Base-by-base conservation (phyloP, 495 filamentous ascomycete genomes). In the Hapsidospora chrysogenum region DNA sequence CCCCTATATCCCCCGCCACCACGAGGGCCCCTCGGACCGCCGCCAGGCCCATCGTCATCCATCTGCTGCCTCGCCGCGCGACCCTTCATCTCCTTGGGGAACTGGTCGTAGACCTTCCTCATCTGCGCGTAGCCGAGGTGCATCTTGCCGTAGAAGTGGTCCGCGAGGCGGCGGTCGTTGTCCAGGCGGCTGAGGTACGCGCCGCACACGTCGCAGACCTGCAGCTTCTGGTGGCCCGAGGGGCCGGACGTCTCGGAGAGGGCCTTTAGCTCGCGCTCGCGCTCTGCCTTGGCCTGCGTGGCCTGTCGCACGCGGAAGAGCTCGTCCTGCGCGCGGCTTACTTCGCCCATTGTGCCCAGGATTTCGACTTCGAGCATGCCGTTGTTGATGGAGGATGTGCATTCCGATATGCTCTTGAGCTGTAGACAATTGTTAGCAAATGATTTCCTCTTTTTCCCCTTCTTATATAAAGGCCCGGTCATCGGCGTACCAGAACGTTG, bases 91-190 rank as follows among this genome's bases (percentile, higher is more conserved):
- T 97, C 89, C 56, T 82, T 82, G 37, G 77, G 77, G 37, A 97
- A 68, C n/a, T 66, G 61, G 42, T 93, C 89, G 45, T 65, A 80
- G 9, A 80, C 85, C 64, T 82, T 89, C 42, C 89, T 72, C 89
- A 97, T 97, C 60, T 92, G 81, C 22, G 89, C 87, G 52, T 95
- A 97, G 0, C 89, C 89, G 49, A 97, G 63, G 49, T 97, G 89
- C 92, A 97, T 96, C 64, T 97, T 97, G 20, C 89, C 89, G 53
- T 92, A 96, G 56, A 97, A 97, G 49, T 97, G 89, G 53, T 97
- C 89, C 18, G 89, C 89, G 54, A 97, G 49, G 19, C 89, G 64
- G 14, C 89, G 70, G 50, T 97, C 89, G 48, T 97, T 97, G 50
- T 97, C 89, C 17, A 97, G 70, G 14, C 89, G 57, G 36, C 71